phyloP scores from a whole-genome alignment of 768 basidiomycete species.

The Phaeotremella skinneri region DNA sequence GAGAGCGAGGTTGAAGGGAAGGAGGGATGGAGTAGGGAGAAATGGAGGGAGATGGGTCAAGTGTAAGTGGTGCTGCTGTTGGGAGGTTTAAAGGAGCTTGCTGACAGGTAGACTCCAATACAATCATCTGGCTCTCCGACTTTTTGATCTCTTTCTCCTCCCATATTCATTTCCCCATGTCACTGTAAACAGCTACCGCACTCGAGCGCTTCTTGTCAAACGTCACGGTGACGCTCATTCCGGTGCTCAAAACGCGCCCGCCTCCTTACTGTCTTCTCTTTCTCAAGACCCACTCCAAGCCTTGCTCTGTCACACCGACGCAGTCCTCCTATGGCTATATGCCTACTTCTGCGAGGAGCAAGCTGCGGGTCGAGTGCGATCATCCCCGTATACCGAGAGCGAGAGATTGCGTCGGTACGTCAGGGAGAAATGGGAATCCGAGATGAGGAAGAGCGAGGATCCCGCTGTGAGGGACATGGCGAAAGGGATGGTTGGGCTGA shows the following conservation, averaged over 20 bases:
- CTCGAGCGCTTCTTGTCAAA: constrained; percentile 34
- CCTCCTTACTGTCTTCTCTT: constrained; percentile 18
- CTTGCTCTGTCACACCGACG: constrained; percentile 37
- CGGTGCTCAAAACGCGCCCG: constrained; percentile 17
- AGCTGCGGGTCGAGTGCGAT: constrained; percentile 19
- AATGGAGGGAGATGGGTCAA: constrained; percentile 21
- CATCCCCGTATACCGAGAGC: constrained; percentile 24
- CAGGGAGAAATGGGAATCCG: constrained; percentile 28
- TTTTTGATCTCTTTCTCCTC: too few relatives aligned
- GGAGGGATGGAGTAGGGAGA: constrained; percentile 30
- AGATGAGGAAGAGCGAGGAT: constrained; percentile 22
- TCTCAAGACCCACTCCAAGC: constrained; percentile 32
- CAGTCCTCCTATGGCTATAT: constrained; percentile 39
- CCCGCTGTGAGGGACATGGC: constrained; percentile 29
- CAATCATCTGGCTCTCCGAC: too few relatives aligned
- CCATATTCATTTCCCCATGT: not conserved
- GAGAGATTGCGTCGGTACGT: constrained; percentile 31
- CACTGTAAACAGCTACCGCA: constrained; percentile 19
- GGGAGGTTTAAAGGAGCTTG: not conserved
- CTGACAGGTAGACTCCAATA: constrained; percentile 1
- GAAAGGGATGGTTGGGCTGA: constrained; percentile 40
- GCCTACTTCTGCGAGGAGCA: constrained; percentile 44
- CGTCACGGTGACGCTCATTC: constrained; percentile 41
- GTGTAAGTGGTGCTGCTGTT: constrained; percentile 16
- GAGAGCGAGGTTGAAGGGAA: constrained; percentile 11